Conservation (phyloP, 164 flowering plant genomes). For the Amborella trichopoda region DNA sequence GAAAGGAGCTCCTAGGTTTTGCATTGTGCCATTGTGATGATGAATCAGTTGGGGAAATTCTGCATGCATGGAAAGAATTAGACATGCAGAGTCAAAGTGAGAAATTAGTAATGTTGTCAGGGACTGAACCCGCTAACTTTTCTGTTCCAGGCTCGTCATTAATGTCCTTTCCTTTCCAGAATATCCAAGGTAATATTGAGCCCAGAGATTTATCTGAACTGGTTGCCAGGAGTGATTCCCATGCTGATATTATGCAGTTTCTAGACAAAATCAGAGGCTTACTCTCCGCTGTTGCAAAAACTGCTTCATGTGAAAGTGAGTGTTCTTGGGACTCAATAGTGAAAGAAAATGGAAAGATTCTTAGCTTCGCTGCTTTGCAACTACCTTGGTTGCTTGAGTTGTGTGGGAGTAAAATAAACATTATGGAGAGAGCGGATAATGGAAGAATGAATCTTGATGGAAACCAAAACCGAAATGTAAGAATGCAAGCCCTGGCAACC, state of each 20-base stretch:
- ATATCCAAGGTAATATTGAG: conserved; percentile 17
- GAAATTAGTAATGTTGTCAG: conserved; percentile 33
- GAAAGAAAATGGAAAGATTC: conserved; percentile 53
- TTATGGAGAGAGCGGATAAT: conserved; percentile 20
- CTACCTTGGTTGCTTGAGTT: conserved; percentile 90
- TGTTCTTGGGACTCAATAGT: conserved; percentile 40
- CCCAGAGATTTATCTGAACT: conserved; percentile 20
- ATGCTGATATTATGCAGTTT: conserved; percentile 2
- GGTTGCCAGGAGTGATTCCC: conserved; percentile 10
- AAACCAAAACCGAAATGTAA: no score
- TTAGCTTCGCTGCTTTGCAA: conserved; percentile 56
- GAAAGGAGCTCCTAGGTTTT: conserved; percentile 81
- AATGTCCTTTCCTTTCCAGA: conserved; percentile 19
- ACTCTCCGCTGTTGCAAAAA: conserved; percentile 41
- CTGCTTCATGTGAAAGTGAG: conserved; percentile 29
- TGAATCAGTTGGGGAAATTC: conserved; percentile 78
- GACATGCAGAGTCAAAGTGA: conserved; percentile 85
- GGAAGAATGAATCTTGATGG: no score
- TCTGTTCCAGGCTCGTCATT: conserved; percentile 28
- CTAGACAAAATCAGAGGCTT: conserved; percentile 16
- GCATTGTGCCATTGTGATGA: conserved; percentile 92
- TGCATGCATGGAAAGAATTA: conserved; percentile 93
- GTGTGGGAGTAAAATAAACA: conserved; percentile 28
- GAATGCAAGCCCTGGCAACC: conserved; percentile 42
- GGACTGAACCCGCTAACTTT: conserved; percentile 40